Percentiles rank a stretch among this genome's conserved stretches.
Evolutionary conservation across 306 rosid genomes (phyloP).

Genomic region (Lablab purpureus): DNA sequence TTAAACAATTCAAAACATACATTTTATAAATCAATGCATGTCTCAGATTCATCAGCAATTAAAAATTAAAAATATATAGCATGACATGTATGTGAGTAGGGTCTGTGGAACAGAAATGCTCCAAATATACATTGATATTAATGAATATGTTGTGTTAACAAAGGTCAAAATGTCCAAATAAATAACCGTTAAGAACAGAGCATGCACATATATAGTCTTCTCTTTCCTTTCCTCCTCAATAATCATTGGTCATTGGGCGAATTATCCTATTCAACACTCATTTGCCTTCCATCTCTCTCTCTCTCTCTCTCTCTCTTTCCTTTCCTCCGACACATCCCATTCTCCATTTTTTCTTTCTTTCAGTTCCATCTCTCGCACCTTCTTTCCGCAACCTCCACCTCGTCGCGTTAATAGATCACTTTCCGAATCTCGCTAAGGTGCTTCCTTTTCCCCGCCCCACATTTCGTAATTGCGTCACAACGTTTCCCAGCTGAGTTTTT

Average conservation of each 20-base stretch:
- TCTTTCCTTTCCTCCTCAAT: neutral
- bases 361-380: constrained; percentile 10
- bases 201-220: neutral
- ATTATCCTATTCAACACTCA: constrained; percentile 41
- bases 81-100: neutral
- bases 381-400: neutral
- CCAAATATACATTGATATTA: neutral
- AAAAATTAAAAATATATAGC: too few species aligned
- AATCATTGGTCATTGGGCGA: constrained; percentile 33
- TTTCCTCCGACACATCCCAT: constrained; percentile 4
- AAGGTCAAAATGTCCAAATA: neutral
- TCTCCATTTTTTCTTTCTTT: neutral
- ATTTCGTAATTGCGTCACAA: constrained; percentile 17
- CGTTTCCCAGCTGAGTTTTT: constrained; percentile 2
- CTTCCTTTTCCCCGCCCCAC: neutral
- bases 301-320: constrained; percentile 10
- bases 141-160: neutral
- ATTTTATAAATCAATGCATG: too few species aligned
- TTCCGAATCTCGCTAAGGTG: constrained; percentile 40
- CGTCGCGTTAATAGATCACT: neutral
- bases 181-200: constrained; percentile 12
- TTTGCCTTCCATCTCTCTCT: constrained; percentile 23
- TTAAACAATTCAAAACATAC: too few species aligned
- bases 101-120: neutral
- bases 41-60: too few species aligned